A percentile compares a stretch with the other conserved stretches of the same genome.
phyloP scores from a whole-genome alignment of 139 green algal genomes.

The Chlorella vulgaris region DNA sequence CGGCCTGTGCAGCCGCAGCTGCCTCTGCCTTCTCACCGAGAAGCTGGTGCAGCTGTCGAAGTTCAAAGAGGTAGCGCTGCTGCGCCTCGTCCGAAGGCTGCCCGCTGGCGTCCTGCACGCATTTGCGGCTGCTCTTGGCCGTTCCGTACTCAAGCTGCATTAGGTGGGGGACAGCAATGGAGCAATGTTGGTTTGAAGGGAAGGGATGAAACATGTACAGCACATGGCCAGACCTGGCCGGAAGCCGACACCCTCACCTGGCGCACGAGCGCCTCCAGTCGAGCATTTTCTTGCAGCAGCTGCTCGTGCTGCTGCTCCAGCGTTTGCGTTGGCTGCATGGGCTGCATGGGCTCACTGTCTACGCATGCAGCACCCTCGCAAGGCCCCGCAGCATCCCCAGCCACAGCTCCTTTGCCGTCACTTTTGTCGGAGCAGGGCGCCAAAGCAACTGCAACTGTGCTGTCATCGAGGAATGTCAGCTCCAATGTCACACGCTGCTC shows the following conservation, averaged over 20 bases:
- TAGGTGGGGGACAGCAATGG: neutral
- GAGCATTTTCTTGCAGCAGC: slow-evolving; percentile 14
- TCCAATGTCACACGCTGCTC: neutral
- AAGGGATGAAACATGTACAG: neutral
- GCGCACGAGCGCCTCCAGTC: slow-evolving; percentile 11
- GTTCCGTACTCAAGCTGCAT: slow-evolving; percentile 20
- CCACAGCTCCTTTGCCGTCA: neutral
- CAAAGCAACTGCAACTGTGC: neutral
- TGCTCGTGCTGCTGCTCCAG: neutral
- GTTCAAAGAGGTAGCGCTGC: slow-evolving; percentile 27
- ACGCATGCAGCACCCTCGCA: too few species aligned
- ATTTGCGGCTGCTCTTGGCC: slow-evolving; percentile 7
- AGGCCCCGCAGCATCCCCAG: neutral
- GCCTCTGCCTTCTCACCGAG: neutral
- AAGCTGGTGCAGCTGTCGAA: slow-evolving; percentile 22
- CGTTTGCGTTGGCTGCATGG: neutral
- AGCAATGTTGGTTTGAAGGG: neutral
- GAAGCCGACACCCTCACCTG: neutral
- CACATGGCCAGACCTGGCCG: too few species aligned
- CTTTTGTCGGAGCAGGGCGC: neutral
- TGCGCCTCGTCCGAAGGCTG: neutral
- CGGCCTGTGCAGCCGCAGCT: neutral
- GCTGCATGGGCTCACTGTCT: neutral
- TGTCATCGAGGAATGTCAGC: neutral
- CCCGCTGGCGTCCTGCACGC: neutral